phyloP scores from a whole-genome alignment of 768 basidiomycete species.

The Dictyophora rubrovolvata region DNA sequence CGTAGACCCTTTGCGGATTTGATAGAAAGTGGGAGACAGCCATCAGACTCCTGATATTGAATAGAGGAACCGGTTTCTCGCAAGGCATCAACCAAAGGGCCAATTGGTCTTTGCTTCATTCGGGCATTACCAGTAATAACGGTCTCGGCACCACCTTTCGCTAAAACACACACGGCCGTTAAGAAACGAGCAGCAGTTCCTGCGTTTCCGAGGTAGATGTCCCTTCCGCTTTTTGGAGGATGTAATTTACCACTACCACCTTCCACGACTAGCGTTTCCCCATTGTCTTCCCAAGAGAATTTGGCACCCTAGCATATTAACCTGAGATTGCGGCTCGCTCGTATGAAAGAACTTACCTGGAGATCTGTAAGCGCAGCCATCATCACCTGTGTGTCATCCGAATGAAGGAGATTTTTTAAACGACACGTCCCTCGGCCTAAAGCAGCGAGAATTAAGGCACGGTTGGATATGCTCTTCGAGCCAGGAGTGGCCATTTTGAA shows the following conservation, averaged over 20 bases:
- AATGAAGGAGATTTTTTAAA: slow-evolving; percentile 85
- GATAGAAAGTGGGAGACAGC: slow-evolving; percentile 85
- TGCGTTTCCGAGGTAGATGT: slow-evolving; percentile 93
- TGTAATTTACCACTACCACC: slow-evolving; percentile 77
- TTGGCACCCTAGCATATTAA: slow-evolving; percentile 57
- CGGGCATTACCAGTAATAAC: slow-evolving; percentile 94
- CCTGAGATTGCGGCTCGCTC: background rate
- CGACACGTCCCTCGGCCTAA: slow-evolving; percentile 82
- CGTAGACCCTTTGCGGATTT: slow-evolving; percentile 62
- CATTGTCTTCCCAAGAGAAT: slow-evolving; percentile 93
- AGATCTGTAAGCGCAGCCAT: slow-evolving; percentile 88
- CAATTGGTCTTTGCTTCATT: slow-evolving; percentile 98
- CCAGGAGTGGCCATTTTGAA: slow-evolving; percentile 87
- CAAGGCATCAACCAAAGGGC: slow-evolving; percentile 87
- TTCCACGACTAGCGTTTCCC: slow-evolving; percentile 86
- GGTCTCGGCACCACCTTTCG: slow-evolving; percentile 49
- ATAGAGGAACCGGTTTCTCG: slow-evolving; percentile 70
- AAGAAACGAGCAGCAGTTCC: slow-evolving; percentile 98
- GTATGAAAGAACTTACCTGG: slow-evolving; percentile 40
- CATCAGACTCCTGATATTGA: slow-evolving; percentile 65
- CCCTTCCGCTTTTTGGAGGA: slow-evolving; percentile 69
- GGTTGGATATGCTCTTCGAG: slow-evolving; percentile 93
- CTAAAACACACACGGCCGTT: slow-evolving; percentile 90
- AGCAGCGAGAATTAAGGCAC: slow-evolving; percentile 87
- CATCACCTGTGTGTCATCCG: slow-evolving; percentile 99